These are phyloP conservation scores for Fraxinus paxiana DNA, from an alignment of 305 asterid genomes.

Conservation along the genomic window DNA sequence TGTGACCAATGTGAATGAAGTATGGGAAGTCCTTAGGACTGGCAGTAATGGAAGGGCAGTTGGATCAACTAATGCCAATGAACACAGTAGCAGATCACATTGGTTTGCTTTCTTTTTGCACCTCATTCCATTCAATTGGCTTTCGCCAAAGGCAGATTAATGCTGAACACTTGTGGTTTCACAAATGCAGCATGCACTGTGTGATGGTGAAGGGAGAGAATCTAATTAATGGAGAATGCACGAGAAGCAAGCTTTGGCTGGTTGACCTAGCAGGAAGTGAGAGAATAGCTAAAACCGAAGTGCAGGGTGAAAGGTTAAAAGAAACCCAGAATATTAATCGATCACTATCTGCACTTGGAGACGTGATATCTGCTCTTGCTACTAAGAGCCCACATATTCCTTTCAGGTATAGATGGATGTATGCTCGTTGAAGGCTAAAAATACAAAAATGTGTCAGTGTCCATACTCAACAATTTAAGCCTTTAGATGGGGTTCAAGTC, in stretches of 20 bases:
- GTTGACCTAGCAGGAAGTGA: slow-evolving; percentile 96
- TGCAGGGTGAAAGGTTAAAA: slow-evolving; percentile 81
- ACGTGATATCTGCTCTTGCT: slow-evolving; percentile 90
- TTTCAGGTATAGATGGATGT: slow-evolving; percentile 49
- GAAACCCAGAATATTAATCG: slow-evolving; percentile 91
- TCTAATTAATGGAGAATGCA: slow-evolving; percentile 75
- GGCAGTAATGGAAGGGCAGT: slow-evolving; percentile 89
- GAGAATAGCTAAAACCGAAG: slow-evolving; percentile 91
- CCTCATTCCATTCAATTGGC: neutral
- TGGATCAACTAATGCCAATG: slow-evolving; percentile 84
- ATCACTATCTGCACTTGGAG: slow-evolving; percentile 96
- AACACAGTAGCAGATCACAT: slow-evolving; percentile 96
- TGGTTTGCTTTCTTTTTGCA: slow-evolving; percentile 45
- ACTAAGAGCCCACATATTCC: slow-evolving; percentile 84
- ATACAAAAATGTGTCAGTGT: neutral
- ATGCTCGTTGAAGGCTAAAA: neutral
- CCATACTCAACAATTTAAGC: neutral
- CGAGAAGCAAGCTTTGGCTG: slow-evolving; percentile 90
- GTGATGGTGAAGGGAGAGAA: slow-evolving; percentile 96
- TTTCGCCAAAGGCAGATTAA: slow-evolving; percentile 3
- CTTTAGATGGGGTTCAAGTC: neutral
- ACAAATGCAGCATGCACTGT: slow-evolving; percentile 75
- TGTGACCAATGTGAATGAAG: slow-evolving; percentile 69
- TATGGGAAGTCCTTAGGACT: slow-evolving; percentile 80
- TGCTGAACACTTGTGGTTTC: slow-evolving; percentile 16